Conservation (phyloP, 257 asterid species). For the Mentha longifolia region DNA sequence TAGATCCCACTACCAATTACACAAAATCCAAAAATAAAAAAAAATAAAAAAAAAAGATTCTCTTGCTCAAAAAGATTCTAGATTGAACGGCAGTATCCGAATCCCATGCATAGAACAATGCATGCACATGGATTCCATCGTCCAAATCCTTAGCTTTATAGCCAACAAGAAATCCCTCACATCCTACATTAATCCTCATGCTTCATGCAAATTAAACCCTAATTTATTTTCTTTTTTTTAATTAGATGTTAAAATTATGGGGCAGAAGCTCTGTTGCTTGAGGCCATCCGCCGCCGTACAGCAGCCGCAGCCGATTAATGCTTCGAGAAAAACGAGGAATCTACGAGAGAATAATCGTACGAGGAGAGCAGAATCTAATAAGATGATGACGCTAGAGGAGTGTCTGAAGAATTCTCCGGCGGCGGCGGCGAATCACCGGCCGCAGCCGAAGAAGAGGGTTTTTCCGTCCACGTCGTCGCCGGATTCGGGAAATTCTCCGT, state of each 20-base stretch:
- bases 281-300: slow-evolving; percentile 23
- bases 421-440: slow-evolving; percentile 14
- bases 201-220: too few species aligned
- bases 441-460: slow-evolving; percentile 30
- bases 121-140: slow-evolving; percentile 29
- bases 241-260: slow-evolving; percentile 32
- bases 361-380: neutral
- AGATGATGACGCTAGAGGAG: slow-evolving; percentile 28
- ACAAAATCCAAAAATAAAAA: too few species aligned
- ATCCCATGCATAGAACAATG: too few species aligned
- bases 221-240: too few species aligned
- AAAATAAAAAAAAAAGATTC: neutral
- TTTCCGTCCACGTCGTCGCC: slow-evolving; percentile 37
- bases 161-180: neutral
- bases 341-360: neutral
- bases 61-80: slow-evolving; percentile 15
- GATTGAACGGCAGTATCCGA: neutral
- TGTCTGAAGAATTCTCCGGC: slow-evolving; percentile 37
- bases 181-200: too few species aligned
- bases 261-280: slow-evolving; percentile 41
- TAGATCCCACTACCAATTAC: too few species aligned
- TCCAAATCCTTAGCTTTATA: slow-evolving; percentile 16
- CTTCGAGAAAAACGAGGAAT: neutral
- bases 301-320: neutral
- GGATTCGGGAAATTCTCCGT: slow-evolving; percentile 1